Percentiles rank a stretch among this genome's conserved stretches.
Conservation (phyloP, 2,329 filamentous ascomycete genomes). For the Fusarium coffeatum region DNA sequence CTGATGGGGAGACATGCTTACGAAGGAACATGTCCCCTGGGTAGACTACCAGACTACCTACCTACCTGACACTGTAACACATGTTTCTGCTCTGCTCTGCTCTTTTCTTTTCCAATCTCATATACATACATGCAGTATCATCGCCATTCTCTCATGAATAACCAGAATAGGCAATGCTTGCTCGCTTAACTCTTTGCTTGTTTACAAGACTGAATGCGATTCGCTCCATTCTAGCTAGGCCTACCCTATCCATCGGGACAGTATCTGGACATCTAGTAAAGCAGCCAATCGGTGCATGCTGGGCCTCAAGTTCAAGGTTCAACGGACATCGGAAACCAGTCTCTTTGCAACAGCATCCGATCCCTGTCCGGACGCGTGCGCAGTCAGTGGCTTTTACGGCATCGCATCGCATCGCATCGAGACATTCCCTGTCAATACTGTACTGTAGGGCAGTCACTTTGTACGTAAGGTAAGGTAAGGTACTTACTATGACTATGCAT, state of each 20-base stretch:
- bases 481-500: neutral
- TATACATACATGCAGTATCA: neutral
- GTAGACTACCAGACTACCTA: neutral
- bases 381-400: constrained; percentile 9
- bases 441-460: neutral
- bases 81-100: neutral
- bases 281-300: constrained; percentile 23
- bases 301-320: constrained; percentile 1
- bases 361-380: constrained; percentile 16
- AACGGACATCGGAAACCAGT: neutral
- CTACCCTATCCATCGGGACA: neutral
- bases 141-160: neutral
- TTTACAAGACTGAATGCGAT: neutral
- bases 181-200: neutral
- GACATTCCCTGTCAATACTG: neutral
- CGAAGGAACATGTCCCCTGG: constrained; percentile 13
- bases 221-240: neutral
- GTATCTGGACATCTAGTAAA: neutral
- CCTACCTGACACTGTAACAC: neutral
- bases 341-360: constrained; percentile 1
- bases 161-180: constrained; percentile 13
- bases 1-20: constrained; percentile 15
- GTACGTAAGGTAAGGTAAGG: neutral
- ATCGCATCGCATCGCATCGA: constrained; percentile 8
- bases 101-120: neutral